phyloP scores from a whole-genome alignment of 257 asterid genomes.

The Ballota nigra region DNA sequence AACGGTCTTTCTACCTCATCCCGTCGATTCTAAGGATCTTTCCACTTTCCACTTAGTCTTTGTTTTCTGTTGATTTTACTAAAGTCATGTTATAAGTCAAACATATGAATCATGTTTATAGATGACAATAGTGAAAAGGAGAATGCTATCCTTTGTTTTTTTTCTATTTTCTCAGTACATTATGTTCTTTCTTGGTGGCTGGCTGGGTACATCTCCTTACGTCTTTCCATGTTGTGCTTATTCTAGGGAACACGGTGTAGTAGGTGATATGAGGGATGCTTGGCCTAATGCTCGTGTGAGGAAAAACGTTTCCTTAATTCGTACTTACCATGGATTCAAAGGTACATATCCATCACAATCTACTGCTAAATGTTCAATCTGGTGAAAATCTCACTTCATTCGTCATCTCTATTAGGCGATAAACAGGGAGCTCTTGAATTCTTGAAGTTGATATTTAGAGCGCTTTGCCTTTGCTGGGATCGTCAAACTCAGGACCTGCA shows the following conservation, averaged over 20 bases:
- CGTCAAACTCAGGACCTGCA: slow-evolving; percentile 98
- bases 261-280: slow-evolving; percentile 97
- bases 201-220: not conserved
- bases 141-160: not conserved
- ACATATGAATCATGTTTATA: not conserved
- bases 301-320: slow-evolving; percentile 77
- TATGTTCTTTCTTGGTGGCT: not conserved
- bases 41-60: not conserved
- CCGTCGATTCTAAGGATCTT: not conserved
- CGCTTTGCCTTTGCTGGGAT: slow-evolving; percentile 99
- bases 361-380: not conserved
- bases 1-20: not conserved
- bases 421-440: slow-evolving; percentile 88
- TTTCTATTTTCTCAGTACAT: not conserved
- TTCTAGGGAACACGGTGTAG: slow-evolving; percentile 91
- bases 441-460: slow-evolving; percentile 80
- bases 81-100: not conserved
- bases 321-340: slow-evolving; percentile 94
- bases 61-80: not conserved
- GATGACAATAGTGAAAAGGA: not conserved
- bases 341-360: slow-evolving; percentile 38
- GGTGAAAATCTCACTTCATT: not conserved
- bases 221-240: not conserved
- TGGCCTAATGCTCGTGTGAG: slow-evolving; percentile 99
- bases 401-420: slow-evolving; percentile 48